Conservation (phyloP, 129 eudicot genomes). For the Deinandra increscens region DNA sequence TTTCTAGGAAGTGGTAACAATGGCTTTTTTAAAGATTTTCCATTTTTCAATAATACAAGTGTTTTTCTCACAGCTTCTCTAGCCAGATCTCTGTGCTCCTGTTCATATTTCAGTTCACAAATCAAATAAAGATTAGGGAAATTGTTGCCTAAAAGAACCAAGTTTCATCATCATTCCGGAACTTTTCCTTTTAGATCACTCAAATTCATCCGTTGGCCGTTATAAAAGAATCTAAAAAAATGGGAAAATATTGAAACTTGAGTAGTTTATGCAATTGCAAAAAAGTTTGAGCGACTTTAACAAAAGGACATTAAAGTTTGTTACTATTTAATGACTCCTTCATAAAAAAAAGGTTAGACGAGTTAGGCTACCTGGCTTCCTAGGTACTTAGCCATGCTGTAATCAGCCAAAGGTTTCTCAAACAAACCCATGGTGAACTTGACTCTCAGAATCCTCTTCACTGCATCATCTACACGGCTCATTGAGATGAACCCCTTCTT, state of each 20-base stretch:
- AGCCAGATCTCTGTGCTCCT: conserved; percentile 75
- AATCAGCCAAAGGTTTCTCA: conserved; percentile 74
- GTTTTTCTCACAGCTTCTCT: conserved; percentile 90
- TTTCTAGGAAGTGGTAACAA: conserved; percentile 71
- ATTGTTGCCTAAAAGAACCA: not conserved
- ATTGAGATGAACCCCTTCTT: conserved; percentile 49
- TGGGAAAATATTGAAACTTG: not conserved
- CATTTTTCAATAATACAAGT: conserved; percentile 76
- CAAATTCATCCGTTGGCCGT: not conserved
- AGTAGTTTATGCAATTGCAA: no score
- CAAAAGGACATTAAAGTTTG: not conserved
- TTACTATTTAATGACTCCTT: not conserved
- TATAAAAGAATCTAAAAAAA: not conserved
- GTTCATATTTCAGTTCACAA: conserved; percentile 14
- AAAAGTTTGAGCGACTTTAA: not conserved
- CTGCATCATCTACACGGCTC: conserved; percentile 79
- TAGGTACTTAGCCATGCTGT: conserved; percentile 50
- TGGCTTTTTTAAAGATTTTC: conserved; percentile 46
- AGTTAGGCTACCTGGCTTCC: conserved; percentile 55
- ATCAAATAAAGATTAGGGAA: conserved; percentile 12
- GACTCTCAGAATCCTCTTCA: conserved; percentile 61
- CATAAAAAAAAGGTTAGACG: not conserved
- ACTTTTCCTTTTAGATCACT: not conserved
- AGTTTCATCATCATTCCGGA: not conserved
- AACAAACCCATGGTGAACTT: conserved; percentile 73